Evolutionary conservation across 768 basidiomycete genomes (phyloP).

Genomic region (Agaricus sinodeliciosus): DNA sequence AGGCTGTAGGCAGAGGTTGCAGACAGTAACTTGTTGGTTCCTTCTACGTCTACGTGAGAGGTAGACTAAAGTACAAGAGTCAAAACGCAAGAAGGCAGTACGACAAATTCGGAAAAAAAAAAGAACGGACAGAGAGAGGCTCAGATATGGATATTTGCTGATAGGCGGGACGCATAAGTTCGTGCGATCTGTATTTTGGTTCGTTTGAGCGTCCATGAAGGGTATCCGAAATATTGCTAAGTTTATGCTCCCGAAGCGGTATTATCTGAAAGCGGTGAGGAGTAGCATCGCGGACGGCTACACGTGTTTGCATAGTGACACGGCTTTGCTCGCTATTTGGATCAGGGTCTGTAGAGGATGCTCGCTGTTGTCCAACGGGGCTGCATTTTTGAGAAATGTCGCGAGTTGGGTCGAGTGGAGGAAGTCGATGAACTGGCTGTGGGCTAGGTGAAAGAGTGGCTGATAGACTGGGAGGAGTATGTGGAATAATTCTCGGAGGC

Average conservation of each 20-base stretch:
- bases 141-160: background rate
- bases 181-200: background rate
- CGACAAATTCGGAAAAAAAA: background rate
- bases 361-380: background rate
- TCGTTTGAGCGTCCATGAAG: background rate
- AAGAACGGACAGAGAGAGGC: background rate
- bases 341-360: slow-evolving; percentile 13
- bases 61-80: background rate
- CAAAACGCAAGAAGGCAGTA: background rate
- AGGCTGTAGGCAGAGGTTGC: background rate
- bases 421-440: too few species aligned
- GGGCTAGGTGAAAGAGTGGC: too few species aligned
- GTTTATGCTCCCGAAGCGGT: slow-evolving; percentile 27
- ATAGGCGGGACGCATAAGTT: background rate
- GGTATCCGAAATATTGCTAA: background rate
- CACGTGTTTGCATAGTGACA: slow-evolving; percentile 38
- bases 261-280: slow-evolving; percentile 39
- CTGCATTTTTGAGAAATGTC: background rate
- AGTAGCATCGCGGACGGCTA: slow-evolving; percentile 36
- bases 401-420: too few species aligned
- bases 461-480: background rate
- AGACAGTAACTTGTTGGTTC: background rate
- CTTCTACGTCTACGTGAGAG: background rate
- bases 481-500: background rate
- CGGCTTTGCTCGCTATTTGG: slow-evolving; percentile 15